A percentile compares a stretch with the other conserved stretches of the same genome.
Evolutionary conservation across 257 asterid species (phyloP).

Genomic region (Penstemon eatonii): DNA sequence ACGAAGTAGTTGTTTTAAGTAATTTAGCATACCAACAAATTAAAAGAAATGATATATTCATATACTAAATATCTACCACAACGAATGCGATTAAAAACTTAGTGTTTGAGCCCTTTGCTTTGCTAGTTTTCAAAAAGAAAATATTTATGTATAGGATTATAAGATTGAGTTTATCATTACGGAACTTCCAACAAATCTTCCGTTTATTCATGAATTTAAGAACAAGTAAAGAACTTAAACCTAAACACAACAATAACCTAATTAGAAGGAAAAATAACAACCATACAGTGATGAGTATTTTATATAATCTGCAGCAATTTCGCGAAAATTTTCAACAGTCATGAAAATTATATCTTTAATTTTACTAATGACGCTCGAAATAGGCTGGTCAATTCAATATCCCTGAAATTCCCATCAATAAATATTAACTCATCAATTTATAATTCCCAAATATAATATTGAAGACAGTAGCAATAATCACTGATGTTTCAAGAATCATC

Average conservation of each 20-base stretch:
- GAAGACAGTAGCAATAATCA: no score
- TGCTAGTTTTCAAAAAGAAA: background rate
- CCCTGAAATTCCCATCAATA: conserved; percentile 1
- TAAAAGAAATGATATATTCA: background rate
- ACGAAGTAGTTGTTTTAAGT: background rate
- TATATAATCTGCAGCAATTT: no score
- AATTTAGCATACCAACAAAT: background rate
- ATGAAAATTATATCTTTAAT: background rate
- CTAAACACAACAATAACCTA: background rate
- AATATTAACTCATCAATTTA: background rate
- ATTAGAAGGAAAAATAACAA: no score
- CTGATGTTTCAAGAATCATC: background rate
- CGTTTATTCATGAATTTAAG: no score
- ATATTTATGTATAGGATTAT: background rate
- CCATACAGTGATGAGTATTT: no score
- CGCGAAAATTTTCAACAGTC: no score
- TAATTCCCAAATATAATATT: background rate
- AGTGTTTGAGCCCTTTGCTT: background rate
- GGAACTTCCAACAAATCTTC: background rate
- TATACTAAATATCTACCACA: background rate
- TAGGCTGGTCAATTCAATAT: background rate
- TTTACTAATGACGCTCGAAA: background rate
- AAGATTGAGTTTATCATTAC: background rate
- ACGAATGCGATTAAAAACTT: background rate
- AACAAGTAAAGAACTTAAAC: background rate